Percentiles rank a stretch among this genome's conserved stretches.
Evolutionary conservation across 768 basidiomycete genomes (phyloP).

Genomic region (Polyporus arcularius): DNA sequence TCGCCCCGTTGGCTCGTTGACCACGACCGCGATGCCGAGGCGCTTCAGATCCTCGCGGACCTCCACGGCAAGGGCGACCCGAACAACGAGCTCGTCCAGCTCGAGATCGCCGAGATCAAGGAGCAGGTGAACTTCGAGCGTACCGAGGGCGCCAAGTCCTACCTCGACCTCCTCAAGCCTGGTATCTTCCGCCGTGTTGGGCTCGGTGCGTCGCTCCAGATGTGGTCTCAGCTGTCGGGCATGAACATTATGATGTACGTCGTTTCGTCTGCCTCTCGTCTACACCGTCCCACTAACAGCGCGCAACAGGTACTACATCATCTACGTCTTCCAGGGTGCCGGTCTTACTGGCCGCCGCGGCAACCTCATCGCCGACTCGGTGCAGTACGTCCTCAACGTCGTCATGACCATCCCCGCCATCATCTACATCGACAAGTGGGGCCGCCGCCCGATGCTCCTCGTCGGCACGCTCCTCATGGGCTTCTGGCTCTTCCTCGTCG

Average conservation of each 20-base stretch:
- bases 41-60: constrained; percentile 72
- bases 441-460: constrained; percentile 75
- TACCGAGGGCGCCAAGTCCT: constrained; percentile 71
- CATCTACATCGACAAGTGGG: constrained; percentile 76
- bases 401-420: constrained; percentile 47
- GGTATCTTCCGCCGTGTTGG: constrained; percentile 70
- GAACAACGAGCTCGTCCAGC: constrained; percentile 59
- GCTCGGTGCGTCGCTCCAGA: constrained; percentile 71
- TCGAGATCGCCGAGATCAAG: constrained; percentile 71
- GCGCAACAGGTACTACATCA: constrained; percentile 48
- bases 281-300: not conserved
- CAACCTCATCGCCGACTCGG: constrained; percentile 74
- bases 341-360: constrained; percentile 74
- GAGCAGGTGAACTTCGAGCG: constrained; percentile 60
- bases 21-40: constrained; percentile 58
- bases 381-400: constrained; percentile 53
- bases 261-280: not conserved
- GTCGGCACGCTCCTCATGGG: constrained; percentile 68
- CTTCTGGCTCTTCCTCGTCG: constrained; percentile 77
- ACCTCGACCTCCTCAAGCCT: constrained; percentile 62
- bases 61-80: constrained; percentile 67
- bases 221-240: constrained; percentile 77
- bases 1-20: constrained; percentile 71
- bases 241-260: constrained; percentile 83
- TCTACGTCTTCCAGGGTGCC: constrained; percentile 77